phyloP scores from a whole-genome alignment of 306 rosid species.

The Boehmeria nivea region DNA sequence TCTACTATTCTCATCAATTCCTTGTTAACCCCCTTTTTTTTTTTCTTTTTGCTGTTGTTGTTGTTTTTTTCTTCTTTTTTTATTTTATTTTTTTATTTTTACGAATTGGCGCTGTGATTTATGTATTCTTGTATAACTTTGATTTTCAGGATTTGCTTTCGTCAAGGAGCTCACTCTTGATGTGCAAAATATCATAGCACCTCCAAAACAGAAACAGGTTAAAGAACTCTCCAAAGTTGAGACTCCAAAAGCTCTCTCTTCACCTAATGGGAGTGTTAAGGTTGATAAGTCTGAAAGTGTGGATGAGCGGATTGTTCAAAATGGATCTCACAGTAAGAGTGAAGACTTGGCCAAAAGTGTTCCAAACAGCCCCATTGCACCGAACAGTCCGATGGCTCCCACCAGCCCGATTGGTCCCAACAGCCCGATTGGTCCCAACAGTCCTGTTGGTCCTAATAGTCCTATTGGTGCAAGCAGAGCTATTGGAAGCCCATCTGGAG shows the following conservation, averaged over 20 bases:
- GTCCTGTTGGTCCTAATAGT: slow-evolving; percentile 44
- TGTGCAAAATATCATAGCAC: slow-evolving; percentile 64
- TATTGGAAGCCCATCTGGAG: slow-evolving; percentile 66
- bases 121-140: slow-evolving; percentile 8
- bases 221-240: slow-evolving; percentile 31
- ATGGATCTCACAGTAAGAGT: slow-evolving; percentile 62
- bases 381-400: neutral
- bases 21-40: slow-evolving; percentile 4
- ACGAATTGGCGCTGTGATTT: neutral
- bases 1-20: neutral
- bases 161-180: slow-evolving; percentile 89
- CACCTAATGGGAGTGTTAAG: slow-evolving; percentile 43
- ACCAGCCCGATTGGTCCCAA: slow-evolving; percentile 55
- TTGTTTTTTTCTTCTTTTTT: too few relatives aligned
- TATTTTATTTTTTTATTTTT: neutral
- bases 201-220: slow-evolving; percentile 60
- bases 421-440: slow-evolving; percentile 35
- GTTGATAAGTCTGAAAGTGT: slow-evolving; percentile 43
- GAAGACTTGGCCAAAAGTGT: slow-evolving; percentile 63
- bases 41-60: too few relatives aligned
- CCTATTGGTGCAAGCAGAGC: slow-evolving; percentile 30
- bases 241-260: slow-evolving; percentile 48
- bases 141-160: slow-evolving; percentile 63
- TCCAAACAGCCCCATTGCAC: slow-evolving; percentile 66
- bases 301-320: slow-evolving; percentile 56